Percentiles rank a stretch among this genome's conserved stretches.
These are phyloP conservation scores for Clausena lansium DNA, from an alignment of 345 rosid species.

Conservation along the genomic window DNA sequence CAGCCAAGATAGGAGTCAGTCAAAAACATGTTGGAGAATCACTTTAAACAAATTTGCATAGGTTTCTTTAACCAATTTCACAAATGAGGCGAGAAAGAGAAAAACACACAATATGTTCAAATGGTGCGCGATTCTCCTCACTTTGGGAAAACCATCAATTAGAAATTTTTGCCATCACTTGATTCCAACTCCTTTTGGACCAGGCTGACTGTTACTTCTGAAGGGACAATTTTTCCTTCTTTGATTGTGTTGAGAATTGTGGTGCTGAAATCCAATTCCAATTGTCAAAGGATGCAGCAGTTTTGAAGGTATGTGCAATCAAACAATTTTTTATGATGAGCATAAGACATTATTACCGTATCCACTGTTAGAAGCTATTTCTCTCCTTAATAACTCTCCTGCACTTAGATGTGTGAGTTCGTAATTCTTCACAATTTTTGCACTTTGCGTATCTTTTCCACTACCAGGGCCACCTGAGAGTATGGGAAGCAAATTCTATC, in stretches of 20 bases:
- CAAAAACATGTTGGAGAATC: background rate
- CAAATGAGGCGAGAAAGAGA: background rate
- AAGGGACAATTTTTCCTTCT: slow-evolving; percentile 89
- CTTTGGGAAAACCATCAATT: slow-evolving; percentile 88
- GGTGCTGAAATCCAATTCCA: slow-evolving; percentile 38
- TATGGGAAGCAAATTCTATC: background rate
- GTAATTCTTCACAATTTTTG: slow-evolving; percentile 62
- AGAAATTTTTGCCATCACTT: slow-evolving; percentile 54
- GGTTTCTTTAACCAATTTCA: background rate
- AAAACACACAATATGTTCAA: slow-evolving; percentile 62
- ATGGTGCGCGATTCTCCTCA: slow-evolving; percentile 79
- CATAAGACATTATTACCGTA: slow-evolving; percentile 41
- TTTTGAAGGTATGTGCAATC: background rate
- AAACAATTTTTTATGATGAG: slow-evolving; percentile 2
- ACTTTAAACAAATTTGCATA: background rate
- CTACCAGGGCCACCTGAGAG: slow-evolving; percentile 77
- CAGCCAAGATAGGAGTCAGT: background rate
- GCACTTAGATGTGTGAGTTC: slow-evolving; percentile 73
- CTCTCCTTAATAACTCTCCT: slow-evolving; percentile 72
- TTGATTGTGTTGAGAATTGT: slow-evolving; percentile 61
- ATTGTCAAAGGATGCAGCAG: slow-evolving; percentile 17
- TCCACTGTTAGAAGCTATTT: slow-evolving; percentile 54
- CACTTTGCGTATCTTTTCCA: slow-evolving; percentile 89
- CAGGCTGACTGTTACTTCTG: slow-evolving; percentile 73
- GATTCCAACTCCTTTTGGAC: slow-evolving; percentile 65